Base-by-base conservation (phyloP, 129 eudicot species). In the Chrysanthemum lavandulifolium region DNA sequence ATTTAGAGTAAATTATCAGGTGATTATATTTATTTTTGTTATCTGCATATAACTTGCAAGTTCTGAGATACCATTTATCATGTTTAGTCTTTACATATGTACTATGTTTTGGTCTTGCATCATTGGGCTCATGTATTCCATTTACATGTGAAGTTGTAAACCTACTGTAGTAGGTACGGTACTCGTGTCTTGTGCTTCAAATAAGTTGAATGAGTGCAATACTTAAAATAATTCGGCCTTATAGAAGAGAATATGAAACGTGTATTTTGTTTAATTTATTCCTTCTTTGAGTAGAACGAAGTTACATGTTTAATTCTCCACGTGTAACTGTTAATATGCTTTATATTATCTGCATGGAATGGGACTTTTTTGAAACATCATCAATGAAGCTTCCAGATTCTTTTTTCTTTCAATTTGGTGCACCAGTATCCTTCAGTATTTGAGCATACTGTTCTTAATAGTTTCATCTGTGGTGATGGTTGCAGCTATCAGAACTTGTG, bases 401-500 rank as follows among this genome's bases (percentile, higher is more conserved):
- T 40, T 40, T 7, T 40, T 40, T 6, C 43, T 40, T 6, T 40
- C 9, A 6, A 40, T 40, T 36, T 40, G 47, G 47, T 40, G 47
- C 47, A 40, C 9, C 47, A 40, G 9, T 50, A 36, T 61, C 10
- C 16, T 75, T 72, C 8, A 25, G 13, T 72, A 13, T 68, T 63
- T 48, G 7, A 40, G 43, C 53, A 56, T 73, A 56, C 43, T 16
- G 54, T 54, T 68, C 40, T 45, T 80, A 59, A 57, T 55, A 15
- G 53, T 31, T 58, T 69, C 18, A 61, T 50, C 31, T 59, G 21
- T 77, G 58, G 68, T 65, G 50, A 66, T 67, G 82, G 33, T 53
- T 81, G 80, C 92, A 90, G 98, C 76, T 94, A 86, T 86, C 97
- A 54, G 98, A 94, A 72, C 98, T 94, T 77, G 98, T 89, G 72